A percentile compares a stretch with the other conserved stretches of the same genome.
Evolutionary conservation across 345 rosid species (phyloP).

Genomic region (Eutrema japonicum): DNA sequence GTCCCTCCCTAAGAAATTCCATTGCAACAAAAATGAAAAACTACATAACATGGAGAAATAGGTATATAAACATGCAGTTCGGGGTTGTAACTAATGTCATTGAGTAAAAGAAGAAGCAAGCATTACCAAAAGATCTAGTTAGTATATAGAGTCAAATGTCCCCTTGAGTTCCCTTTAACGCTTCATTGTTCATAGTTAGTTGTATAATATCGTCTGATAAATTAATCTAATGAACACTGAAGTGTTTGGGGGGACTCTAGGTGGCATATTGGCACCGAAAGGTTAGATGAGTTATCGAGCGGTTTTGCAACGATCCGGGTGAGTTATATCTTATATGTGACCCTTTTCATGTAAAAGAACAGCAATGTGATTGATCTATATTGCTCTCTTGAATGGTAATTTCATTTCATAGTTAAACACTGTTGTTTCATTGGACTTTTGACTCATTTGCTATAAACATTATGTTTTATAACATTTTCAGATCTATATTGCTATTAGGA

Average conservation of each 20-base stretch:
- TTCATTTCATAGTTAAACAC: background rate
- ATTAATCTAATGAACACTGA: constrained; percentile 34
- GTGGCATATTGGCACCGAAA: constrained; percentile 26
- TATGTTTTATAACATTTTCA: background rate
- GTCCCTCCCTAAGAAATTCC: constrained; percentile 15
- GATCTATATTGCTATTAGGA: background rate
- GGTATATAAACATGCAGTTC: constrained; percentile 24
- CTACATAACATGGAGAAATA: background rate
- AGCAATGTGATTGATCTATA: background rate
- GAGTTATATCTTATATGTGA: background rate
- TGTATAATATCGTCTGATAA: background rate
- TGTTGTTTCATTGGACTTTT: background rate
- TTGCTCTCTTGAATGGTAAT: background rate
- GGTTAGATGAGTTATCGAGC: background rate
- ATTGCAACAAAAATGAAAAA: background rate
- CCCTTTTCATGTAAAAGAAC: background rate
- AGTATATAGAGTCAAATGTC: constrained; percentile 31
- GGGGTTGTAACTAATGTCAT: background rate
- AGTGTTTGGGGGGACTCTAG: constrained; percentile 49
- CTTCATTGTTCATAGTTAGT: constrained; percentile 39
- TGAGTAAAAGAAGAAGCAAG: constrained; percentile 20
- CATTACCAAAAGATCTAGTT: background rate
- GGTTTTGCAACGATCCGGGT: background rate
- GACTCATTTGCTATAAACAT: background rate
- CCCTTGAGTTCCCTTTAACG: constrained; percentile 46